phyloP scores from a whole-genome alignment of 352 stramenopile genomes.

The Phytophthora citricola region DNA sequence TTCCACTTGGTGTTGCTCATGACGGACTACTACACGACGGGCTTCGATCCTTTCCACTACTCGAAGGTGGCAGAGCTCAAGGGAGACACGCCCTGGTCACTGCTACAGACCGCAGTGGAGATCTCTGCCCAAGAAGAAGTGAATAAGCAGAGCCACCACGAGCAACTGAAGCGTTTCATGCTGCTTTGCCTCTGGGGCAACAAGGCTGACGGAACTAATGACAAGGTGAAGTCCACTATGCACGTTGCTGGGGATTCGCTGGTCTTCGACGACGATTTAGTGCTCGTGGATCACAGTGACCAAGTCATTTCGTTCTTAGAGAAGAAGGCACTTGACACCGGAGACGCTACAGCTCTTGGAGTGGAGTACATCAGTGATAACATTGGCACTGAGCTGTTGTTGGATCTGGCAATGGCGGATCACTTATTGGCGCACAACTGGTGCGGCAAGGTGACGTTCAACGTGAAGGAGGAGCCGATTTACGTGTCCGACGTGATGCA shows the following conservation, averaged over 20 bases:
- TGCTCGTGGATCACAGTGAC: slow-evolving; percentile 64
- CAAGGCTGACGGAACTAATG: slow-evolving; percentile 75
- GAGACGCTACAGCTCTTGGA: slow-evolving; percentile 14
- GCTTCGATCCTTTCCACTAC: slow-evolving; percentile 65
- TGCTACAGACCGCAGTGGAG: slow-evolving; percentile 58
- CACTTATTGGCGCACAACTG: slow-evolving; percentile 61
- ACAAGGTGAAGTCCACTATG: slow-evolving; percentile 68
- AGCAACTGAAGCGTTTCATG: slow-evolving; percentile 54
- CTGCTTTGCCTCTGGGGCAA: slow-evolving; percentile 78
- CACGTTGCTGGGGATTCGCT: slow-evolving; percentile 52
- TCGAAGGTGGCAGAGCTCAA: slow-evolving; percentile 59
- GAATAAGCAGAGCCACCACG: slow-evolving; percentile 32
- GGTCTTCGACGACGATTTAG: slow-evolving; percentile 57
- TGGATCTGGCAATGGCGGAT: slow-evolving; percentile 68
- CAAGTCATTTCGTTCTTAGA: slow-evolving; percentile 54
- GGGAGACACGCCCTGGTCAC: slow-evolving; percentile 52
- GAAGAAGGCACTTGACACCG: slow-evolving; percentile 1
- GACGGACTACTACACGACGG: slow-evolving; percentile 59
- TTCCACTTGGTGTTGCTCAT: slow-evolving; percentile 73
- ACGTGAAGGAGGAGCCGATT: slow-evolving; percentile 74
- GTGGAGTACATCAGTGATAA: slow-evolving; percentile 81
- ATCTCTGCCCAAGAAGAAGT: slow-evolving; percentile 25
- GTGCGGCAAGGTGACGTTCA: slow-evolving; percentile 63
- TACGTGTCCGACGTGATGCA: slow-evolving; percentile 81
- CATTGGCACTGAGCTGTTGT: slow-evolving; percentile 65